These are phyloP conservation scores for Coemansia sp. DNA, from an alignment of 192 early-diverging fungal genomes.

Conservation along the genomic window DNA sequence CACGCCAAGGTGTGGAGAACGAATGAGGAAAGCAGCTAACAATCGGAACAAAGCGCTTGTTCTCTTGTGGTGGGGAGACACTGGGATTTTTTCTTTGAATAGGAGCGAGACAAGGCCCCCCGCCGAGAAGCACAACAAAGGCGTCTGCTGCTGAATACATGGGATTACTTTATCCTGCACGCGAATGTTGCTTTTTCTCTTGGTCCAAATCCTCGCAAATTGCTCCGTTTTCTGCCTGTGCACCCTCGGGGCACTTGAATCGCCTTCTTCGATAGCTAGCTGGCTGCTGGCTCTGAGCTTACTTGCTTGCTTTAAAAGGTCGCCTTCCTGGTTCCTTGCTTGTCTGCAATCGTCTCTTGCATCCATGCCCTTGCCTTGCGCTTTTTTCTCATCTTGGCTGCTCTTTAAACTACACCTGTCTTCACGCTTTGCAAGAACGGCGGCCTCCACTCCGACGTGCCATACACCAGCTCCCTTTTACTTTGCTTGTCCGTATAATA, in stretches of 20 bases:
- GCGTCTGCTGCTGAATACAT: constrained; percentile 8
- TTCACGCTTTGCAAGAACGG: not conserved
- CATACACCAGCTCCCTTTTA: not conserved
- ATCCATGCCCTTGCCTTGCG: not conserved
- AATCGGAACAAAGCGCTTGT: constrained; percentile 4
- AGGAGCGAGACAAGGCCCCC: not conserved
- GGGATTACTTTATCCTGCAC: constrained; percentile 27
- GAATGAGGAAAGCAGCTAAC: not conserved
- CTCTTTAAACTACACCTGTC: not conserved
- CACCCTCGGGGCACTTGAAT: constrained; percentile 4
- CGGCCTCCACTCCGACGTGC: not conserved
- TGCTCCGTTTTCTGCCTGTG: constrained; percentile 6
- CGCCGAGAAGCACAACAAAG: constrained; percentile 9
- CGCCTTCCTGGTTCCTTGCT: constrained; percentile 6
- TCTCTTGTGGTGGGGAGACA: not conserved
- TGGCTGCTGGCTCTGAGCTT: not conserved
- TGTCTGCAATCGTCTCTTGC: not conserved
- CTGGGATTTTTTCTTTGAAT: constrained; percentile 1
- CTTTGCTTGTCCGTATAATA: not conserved
- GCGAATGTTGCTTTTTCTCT: constrained; percentile 8
- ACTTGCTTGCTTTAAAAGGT: constrained; percentile 1
- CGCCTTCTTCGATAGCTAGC: not conserved
- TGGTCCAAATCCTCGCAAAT: constrained; percentile 18
- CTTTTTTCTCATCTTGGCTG: not conserved
- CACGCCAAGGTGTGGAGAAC: not conserved